These are phyloP conservation scores for Plasmodium knowlesi DNA, from an alignment of 169 alveolate species.

Conservation along the genomic window DNA sequence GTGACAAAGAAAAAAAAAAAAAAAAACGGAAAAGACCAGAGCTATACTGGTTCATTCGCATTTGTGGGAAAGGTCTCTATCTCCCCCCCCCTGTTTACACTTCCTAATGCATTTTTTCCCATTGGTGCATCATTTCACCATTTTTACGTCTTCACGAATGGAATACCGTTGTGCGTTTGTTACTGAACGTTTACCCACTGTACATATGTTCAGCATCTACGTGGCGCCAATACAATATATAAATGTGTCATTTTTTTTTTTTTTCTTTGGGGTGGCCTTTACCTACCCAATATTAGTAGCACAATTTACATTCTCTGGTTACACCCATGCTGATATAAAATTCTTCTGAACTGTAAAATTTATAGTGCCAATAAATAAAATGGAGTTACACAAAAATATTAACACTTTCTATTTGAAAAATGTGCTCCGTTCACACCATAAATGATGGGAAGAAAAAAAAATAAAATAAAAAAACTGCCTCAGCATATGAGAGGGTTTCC, in stretches of 20 bases:
- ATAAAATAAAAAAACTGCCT: neutral
- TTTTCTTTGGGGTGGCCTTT: neutral
- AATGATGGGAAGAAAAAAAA: neutral
- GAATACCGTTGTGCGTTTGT: neutral
- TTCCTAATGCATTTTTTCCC: neutral
- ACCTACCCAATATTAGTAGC: neutral
- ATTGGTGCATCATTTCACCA: neutral
- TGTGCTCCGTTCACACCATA: neutral
- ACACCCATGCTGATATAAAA: neutral
- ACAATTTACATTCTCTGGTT: neutral
- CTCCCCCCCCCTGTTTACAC: neutral
- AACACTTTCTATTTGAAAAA: neutral
- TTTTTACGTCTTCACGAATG: neutral
- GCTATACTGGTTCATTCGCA: neutral
- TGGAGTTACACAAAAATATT: neutral
- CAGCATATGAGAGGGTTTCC: neutral
- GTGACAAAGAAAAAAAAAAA: neutral
- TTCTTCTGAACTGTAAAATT: neutral
- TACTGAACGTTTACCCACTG: neutral
- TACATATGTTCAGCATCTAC: neutral
- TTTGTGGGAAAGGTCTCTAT: neutral
- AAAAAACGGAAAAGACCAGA: neutral
- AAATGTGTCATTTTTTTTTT: neutral
- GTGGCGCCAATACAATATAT: neutral
- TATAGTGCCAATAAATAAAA: neutral